Evolutionary conservation across 805 yeast genomes (phyloP), one percentile per base, ranked within the genome.

Genomic region (Lipomyces japonicus): DNA sequence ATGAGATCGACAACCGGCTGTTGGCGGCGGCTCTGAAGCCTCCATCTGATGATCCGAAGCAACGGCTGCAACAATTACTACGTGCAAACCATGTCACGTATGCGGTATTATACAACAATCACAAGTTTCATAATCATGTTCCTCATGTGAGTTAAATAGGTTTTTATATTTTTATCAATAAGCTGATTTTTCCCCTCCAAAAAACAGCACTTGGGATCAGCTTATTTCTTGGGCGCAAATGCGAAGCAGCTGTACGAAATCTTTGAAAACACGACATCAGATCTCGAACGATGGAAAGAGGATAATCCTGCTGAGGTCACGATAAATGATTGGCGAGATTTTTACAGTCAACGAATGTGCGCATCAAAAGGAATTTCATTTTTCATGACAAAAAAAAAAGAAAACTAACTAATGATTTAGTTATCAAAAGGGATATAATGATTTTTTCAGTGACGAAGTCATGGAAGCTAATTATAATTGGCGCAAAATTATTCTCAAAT

Each of bases 271-370:
- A 50, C 47, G 7, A 58, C 61, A 12, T 40, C 48, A 24, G 16
- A 52, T 2, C 57, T 66, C 28, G 61, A 48, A 9, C 51, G 35
- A 5, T 70, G 74, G 73, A 62, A 67, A n/a, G 72, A 69, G 32
- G 73, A 69, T 42, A 60, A 62, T 36, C 72, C 74, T 0, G 59
- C 61, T 12, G 75, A 66, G 31, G 69, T 71, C 21, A 67, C 71
- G 0, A 63, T 59, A 38, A 64, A 61, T 31, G 69, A 68, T 22
- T 62, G 71, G 56, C 46, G 50, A 14, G 61, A 62, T 19, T 63
- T 58, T 32, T 53, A 57, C 24, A 72, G 72, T n/a, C 48, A 67
- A 14, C 48, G 47, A 46, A 46, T 49, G 43, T 66, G n/a, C n/a
- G n/a, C n/a, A n/a, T n/a, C n/a, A n/a, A n/a, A 26, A 26, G 50